Conservation (phyloP, 768 basidiomycete genomes). For the Mycena vulgaris region DNA sequence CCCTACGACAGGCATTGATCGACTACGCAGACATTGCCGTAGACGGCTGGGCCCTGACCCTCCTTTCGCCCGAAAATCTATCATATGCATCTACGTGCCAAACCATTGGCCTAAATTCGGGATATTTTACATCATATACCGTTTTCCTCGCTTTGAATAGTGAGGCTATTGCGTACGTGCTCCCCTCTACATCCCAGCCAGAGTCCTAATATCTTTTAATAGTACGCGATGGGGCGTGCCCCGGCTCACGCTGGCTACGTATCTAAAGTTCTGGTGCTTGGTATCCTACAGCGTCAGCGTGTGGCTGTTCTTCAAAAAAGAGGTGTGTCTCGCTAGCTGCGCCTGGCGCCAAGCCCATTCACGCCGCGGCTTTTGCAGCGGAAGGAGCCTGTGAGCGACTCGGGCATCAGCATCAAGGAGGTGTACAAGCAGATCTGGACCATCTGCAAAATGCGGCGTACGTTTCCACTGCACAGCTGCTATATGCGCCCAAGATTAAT, state of each 20-base stretch:
- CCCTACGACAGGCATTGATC: constrained; percentile 25
- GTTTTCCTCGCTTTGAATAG: constrained; percentile 98
- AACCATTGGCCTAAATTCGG: constrained; percentile 96
- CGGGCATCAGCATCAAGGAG: constrained; percentile 89
- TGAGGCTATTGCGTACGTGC: constrained; percentile 86
- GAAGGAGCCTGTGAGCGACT: constrained; percentile 77
- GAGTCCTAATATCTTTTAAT: background rate
- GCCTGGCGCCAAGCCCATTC: background rate
- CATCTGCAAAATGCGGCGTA: constrained; percentile 92
- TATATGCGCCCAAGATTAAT: background rate
- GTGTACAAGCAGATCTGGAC: constrained; percentile 97
- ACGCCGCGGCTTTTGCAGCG: constrained; percentile 62
- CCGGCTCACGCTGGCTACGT: constrained; percentile 79
- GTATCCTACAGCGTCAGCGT: constrained; percentile 86
- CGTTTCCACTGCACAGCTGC: constrained; percentile 51
- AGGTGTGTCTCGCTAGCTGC: constrained; percentile 64
- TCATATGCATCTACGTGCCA: constrained; percentile 99
- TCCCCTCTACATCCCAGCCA: too few species aligned
- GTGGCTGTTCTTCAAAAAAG: constrained; percentile 94
- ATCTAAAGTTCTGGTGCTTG: constrained; percentile 91
- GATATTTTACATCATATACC: constrained; percentile 96
- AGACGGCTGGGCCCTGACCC: constrained; percentile 90
- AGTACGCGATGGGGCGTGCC: constrained; percentile 86
- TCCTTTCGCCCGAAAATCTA: constrained; percentile 92
- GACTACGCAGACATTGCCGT: constrained; percentile 89